Conservation (phyloP, 495 filamentous ascomycete genomes). For the Pseudomonodictys pantanalensis region DNA sequence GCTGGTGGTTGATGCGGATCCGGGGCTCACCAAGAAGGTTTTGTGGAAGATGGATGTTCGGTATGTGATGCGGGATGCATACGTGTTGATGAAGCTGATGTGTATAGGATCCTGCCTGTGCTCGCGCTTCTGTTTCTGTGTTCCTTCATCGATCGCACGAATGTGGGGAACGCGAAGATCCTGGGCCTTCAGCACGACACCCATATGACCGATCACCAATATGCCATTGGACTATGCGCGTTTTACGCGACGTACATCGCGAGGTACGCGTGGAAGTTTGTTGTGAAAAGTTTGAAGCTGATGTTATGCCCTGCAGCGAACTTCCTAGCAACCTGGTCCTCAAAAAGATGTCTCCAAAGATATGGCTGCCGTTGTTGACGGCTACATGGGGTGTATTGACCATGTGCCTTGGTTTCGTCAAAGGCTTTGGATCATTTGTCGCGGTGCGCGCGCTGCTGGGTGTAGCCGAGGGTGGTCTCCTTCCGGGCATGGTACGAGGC, state of each 20-base stretch:
- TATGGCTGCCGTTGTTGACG: conserved; percentile 17
- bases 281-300: not conserved
- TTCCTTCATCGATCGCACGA: conserved; percentile 37
- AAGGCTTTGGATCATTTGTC: conserved; percentile 20
- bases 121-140: conserved; percentile 51
- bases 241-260: conserved; percentile 58
- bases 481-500: conserved; percentile 52
- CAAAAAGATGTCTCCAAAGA: conserved; percentile 33
- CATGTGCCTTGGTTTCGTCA: conserved; percentile 33
- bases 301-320: conserved; percentile 1
- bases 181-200: conserved; percentile 20
- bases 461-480: conserved; percentile 50
- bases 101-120: conserved; percentile 38
- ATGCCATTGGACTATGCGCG: conserved; percentile 40
- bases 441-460: conserved; percentile 28
- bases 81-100: not conserved
- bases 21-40: conserved; percentile 43
- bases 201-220: conserved; percentile 25
- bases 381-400: conserved; percentile 28
- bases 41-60: conserved; percentile 55
- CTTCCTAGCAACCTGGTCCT: conserved; percentile 36
- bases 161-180: conserved; percentile 33
- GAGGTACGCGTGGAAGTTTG: conserved; percentile 18
- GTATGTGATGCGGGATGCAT: conserved; percentile 35
- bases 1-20: not conserved